phyloP scores from a whole-genome alignment of 2,329 filamentous ascomycete species.

The Cladosporium sp. region DNA sequence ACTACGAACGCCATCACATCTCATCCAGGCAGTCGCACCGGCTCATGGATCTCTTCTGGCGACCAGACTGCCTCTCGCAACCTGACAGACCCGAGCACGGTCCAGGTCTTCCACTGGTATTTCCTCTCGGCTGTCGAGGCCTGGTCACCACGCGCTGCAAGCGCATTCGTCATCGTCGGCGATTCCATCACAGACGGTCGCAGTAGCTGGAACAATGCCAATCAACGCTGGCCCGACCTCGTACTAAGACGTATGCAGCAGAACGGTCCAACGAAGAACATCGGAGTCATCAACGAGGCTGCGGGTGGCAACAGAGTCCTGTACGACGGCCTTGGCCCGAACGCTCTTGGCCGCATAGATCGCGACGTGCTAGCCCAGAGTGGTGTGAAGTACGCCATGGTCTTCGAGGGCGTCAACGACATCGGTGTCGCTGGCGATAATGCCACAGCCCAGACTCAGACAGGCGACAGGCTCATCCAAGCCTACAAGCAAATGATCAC shows the following conservation, averaged over 20 bases:
- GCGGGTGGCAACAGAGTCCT: constrained; percentile 66
- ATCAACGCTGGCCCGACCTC: constrained; percentile 60
- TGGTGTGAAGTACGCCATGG: constrained; percentile 57
- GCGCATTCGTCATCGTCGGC: constrained; percentile 54
- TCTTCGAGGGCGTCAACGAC: constrained; percentile 68
- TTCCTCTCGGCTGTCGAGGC: constrained; percentile 57
- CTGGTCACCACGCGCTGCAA: constrained; percentile 41
- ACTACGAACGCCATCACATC: constrained; percentile 55
- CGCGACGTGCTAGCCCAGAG: constrained; percentile 59
- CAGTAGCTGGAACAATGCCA: constrained; percentile 55
- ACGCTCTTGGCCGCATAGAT: constrained; percentile 56
- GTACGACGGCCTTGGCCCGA: constrained; percentile 58
- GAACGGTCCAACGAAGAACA: constrained; percentile 41
- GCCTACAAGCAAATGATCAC: constrained; percentile 56
- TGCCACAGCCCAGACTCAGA: constrained; percentile 39
- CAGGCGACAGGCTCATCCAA: constrained; percentile 51
- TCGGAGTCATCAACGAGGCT: constrained; percentile 61
- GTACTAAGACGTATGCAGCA: constrained; percentile 51
- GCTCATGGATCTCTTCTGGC: constrained; percentile 56
- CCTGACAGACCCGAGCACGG: constrained; percentile 37
- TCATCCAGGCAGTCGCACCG: constrained; percentile 63
- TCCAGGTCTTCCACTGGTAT: constrained; percentile 50
- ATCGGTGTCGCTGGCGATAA: constrained; percentile 53
- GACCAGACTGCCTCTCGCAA: constrained; percentile 51
- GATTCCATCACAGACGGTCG: constrained; percentile 65